Percentiles rank a stretch among this genome's conserved stretches.
These are phyloP conservation scores for Yamadazyma conglobata DNA, from an alignment of 1,139 yeast genomes.

Conservation along the genomic window DNA sequence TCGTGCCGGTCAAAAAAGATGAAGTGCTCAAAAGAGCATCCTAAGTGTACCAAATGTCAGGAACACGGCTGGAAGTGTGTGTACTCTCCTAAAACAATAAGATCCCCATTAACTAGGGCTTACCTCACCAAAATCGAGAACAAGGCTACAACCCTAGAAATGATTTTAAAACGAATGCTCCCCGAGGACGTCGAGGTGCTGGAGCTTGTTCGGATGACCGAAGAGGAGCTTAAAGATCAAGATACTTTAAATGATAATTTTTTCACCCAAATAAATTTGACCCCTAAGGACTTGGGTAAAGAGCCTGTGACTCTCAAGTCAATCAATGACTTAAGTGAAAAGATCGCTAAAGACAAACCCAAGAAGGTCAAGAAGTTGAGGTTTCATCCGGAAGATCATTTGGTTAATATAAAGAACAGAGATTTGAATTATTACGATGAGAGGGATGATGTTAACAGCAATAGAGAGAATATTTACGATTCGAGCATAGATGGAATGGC, in stretches of 20 bases:
- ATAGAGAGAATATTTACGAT: constrained; percentile 15
- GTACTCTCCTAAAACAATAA: constrained; percentile 23
- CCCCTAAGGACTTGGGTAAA: constrained; percentile 16
- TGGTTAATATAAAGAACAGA: constrained; percentile 18
- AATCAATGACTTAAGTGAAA: constrained; percentile 17
- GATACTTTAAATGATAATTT: constrained; percentile 10
- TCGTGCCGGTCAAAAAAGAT: constrained; percentile 26
- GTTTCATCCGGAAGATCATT: constrained; percentile 21
- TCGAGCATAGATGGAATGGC: constrained; percentile 51
- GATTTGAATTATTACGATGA: constrained; percentile 21
- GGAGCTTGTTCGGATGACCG: constrained; percentile 16
- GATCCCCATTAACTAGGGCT: constrained; percentile 27
- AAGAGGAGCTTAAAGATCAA: constrained; percentile 9
- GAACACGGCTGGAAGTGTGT: constrained; percentile 28
- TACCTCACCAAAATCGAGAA: constrained; percentile 25
- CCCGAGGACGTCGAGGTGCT: constrained; percentile 21
- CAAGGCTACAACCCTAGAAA: constrained; percentile 17
- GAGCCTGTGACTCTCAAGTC: constrained; percentile 18
- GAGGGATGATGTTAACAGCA: constrained; percentile 15
- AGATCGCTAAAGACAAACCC: constrained; percentile 12
- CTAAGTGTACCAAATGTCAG: constrained; percentile 25
- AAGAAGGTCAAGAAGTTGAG: constrained; percentile 10
- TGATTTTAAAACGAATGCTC: constrained; percentile 15
- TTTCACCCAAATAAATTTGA: constrained; percentile 17
- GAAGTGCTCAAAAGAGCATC: constrained; percentile 26